Percentiles rank a stretch among this genome's conserved stretches.
phyloP scores from a whole-genome alignment of 106 monocot genomes.

The Amphibolis antarctica region DNA sequence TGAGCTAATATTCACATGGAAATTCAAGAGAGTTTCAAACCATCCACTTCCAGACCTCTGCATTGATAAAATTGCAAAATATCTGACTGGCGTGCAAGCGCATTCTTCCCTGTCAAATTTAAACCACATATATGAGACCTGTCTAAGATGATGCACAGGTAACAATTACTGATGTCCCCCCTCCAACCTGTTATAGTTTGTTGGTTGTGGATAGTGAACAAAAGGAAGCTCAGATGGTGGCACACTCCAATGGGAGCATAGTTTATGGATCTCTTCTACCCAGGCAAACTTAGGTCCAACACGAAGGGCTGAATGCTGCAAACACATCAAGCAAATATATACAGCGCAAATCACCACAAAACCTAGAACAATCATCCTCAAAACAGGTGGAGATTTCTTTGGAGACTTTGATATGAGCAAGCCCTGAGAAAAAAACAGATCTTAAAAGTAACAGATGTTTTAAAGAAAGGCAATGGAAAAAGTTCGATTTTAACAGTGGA shows the following conservation, averaged over 20 bases:
- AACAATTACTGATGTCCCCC: background rate
- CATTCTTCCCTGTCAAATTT: conserved; percentile 51
- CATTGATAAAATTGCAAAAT: conserved; percentile 70
- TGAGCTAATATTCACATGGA: conserved; percentile 1
- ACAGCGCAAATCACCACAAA: conserved; percentile 34
- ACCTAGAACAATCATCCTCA: conserved; percentile 35
- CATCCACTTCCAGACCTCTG: conserved; percentile 89
- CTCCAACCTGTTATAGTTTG: conserved; percentile 43
- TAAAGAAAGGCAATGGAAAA: background rate
- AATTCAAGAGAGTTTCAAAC: conserved; percentile 79
- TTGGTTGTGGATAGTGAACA: conserved; percentile 48
- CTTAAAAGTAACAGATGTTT: no score
- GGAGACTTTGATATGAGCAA: conserved; percentile 24
- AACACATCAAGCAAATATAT: conserved; percentile 40
- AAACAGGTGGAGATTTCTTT: conserved; percentile 29
- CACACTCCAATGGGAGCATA: conserved; percentile 18
- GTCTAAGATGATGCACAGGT: background rate
- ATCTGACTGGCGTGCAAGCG: conserved; percentile 56
- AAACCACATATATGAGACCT: background rate
- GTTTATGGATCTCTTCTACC: conserved; percentile 5
- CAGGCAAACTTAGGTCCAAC: conserved; percentile 3
- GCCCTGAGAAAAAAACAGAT: conserved; percentile 26
- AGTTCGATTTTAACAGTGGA: no score
- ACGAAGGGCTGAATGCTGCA: conserved; percentile 28
- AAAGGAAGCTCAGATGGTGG: conserved; percentile 24